A percentile compares a stretch with the other conserved stretches of the same genome.
Conservation (phyloP, 768 basidiomycete genomes). For the Suillus subaureus region DNA sequence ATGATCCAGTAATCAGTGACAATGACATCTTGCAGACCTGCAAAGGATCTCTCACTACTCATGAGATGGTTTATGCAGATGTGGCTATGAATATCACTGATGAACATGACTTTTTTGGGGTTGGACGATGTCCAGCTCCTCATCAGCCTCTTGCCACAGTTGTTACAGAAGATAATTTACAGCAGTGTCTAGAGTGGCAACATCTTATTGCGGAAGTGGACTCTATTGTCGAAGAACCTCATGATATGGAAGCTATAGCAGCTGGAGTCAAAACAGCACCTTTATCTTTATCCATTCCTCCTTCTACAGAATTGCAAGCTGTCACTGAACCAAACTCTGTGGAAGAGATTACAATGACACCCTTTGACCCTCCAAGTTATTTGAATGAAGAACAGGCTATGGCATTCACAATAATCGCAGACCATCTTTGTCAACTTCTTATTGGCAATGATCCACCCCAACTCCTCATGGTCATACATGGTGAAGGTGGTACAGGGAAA, state of each 20-base stretch:
- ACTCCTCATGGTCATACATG: constrained; percentile 40
- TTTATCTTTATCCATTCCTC: no score
- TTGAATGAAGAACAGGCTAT: not conserved
- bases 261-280: no score
- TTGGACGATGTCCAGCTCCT: fast-evolving
- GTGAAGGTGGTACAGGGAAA: constrained; percentile 32
- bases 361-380: not conserved
- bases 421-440: constrained; percentile 22
- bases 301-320: no score
- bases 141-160: not conserved
- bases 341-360: no score
- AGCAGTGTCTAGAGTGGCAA: no score
- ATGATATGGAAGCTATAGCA: no score
- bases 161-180: no score
- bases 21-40: not conserved
- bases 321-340: no score
- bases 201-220: no score
- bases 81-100: not conserved
- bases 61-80: not conserved
- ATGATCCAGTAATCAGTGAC: no score
- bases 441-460: constrained; percentile 16
- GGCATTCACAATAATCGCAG: constrained; percentile 40
- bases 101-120: not conserved
- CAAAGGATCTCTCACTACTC: not conserved
- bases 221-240: no score